Evolutionary conservation across 169 alveolate species (phyloP).

Genomic region (Cryptosporidium felis): DNA sequence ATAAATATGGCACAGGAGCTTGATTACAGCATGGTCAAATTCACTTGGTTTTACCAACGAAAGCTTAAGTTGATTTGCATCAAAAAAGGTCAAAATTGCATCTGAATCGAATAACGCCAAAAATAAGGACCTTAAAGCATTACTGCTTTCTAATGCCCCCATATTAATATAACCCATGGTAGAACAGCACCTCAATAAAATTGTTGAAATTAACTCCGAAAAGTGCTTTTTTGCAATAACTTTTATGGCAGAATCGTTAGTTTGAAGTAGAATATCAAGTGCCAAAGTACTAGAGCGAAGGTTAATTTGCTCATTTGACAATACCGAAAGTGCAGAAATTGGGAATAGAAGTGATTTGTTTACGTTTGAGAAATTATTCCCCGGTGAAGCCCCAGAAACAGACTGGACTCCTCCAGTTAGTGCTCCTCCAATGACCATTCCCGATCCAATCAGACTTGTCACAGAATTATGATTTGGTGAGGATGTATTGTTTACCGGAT

Average conservation of each 20-base stretch:
- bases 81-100: constrained; percentile 25
- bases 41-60: constrained; percentile 13
- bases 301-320: constrained; percentile 38
- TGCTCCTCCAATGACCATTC: neutral
- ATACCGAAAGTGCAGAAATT: neutral
- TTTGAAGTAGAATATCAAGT: constrained; percentile 36
- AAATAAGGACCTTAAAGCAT: constrained; percentile 47
- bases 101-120: constrained; percentile 42
- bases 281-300: constrained; percentile 58
- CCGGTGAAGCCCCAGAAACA: neutral
- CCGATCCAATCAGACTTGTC: constrained; percentile 14
- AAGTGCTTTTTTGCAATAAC: constrained; percentile 53
- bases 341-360: constrained; percentile 4
- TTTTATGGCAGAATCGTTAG: constrained; percentile 59
- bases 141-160: constrained; percentile 67
- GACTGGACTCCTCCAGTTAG: neutral
- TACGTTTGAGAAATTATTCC: neutral
- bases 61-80: constrained; percentile 39
- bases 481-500: neutral
- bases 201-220: constrained; percentile 41
- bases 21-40: constrained; percentile 27
- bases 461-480: constrained; percentile 7
- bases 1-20: constrained; percentile 29
- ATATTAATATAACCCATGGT: constrained; percentile 67
- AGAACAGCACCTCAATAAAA: constrained; percentile 57